Evolutionary conservation across 108 stramenopile species (phyloP).

Genomic region (Nannochloropsis gaditana): DNA sequence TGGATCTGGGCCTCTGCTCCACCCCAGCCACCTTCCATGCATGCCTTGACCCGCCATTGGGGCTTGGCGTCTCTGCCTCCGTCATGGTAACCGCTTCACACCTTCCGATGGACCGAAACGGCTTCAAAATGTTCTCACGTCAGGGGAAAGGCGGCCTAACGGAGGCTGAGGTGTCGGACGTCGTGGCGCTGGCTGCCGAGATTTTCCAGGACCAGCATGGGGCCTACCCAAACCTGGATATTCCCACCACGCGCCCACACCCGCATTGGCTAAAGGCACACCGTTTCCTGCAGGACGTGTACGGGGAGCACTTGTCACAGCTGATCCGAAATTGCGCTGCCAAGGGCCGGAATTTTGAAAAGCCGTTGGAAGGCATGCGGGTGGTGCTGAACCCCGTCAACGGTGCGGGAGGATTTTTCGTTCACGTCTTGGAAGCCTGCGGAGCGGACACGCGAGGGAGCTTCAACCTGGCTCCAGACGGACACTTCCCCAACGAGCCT

Average conservation of each 20-base stretch:
- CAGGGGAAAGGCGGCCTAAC: background rate
- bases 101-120: constrained; percentile 27
- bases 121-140: constrained; percentile 27
- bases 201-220: background rate
- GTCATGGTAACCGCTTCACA: constrained; percentile 27
- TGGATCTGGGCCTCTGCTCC: constrained; percentile 16
- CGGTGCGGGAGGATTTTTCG: constrained; percentile 52
- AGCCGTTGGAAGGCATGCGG: constrained; percentile 39
- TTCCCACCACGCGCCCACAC: background rate
- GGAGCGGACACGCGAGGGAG: constrained; percentile 48
- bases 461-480: constrained; percentile 47
- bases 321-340: constrained; percentile 32
- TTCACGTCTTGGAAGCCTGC: constrained; percentile 22
- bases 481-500: constrained; percentile 46
- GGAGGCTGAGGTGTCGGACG: background rate
- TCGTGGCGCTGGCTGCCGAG: background rate
- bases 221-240: background rate
- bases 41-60: background rate
- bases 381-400: constrained; percentile 53
- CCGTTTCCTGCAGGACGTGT: constrained; percentile 12
- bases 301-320: constrained; percentile 38
- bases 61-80: background rate
- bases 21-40: constrained; percentile 17
- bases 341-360: constrained; percentile 12
- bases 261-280: background rate